A percentile compares a stretch with the other conserved stretches of the same genome.
Evolutionary conservation across 1,139 yeast species (phyloP).

Genomic region (Debaryomyces subglobosus): DNA sequence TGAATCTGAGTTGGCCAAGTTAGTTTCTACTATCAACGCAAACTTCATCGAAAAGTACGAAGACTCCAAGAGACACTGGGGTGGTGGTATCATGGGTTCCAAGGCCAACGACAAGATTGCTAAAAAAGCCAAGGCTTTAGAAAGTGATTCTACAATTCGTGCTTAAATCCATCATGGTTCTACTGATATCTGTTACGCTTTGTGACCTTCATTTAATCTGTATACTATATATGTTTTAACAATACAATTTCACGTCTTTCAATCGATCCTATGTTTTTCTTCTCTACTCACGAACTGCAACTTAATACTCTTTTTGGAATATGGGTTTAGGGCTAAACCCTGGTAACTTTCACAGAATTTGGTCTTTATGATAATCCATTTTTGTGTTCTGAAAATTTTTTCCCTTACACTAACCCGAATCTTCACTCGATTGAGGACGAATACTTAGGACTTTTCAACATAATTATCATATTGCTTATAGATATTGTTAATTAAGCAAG

Average conservation of each 20-base stretch:
- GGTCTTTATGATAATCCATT: slow-evolving; percentile 7
- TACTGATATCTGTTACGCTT: not conserved
- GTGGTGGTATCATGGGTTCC: slow-evolving; percentile 98
- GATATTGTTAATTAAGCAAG: slow-evolving; percentile 10
- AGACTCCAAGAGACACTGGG: slow-evolving; percentile 97
- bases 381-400: slow-evolving; percentile 16
- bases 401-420: slow-evolving; percentile 11
- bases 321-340: slow-evolving; percentile 19
- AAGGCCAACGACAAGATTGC: slow-evolving; percentile 79
- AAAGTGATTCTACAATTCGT: slow-evolving; percentile 18
- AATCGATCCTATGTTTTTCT: not conserved
- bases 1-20: slow-evolving; percentile 90
- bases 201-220: slow-evolving; percentile 4
- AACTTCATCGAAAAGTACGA: slow-evolving; percentile 93
- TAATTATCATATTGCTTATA: slow-evolving; percentile 6
- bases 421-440: slow-evolving; percentile 4
- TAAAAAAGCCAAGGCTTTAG: slow-evolving; percentile 48
- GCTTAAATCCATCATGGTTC: not conserved
- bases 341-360: slow-evolving; percentile 7
- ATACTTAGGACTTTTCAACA: slow-evolving; percentile 10
- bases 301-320: not conserved
- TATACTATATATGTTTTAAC: slow-evolving; percentile 5
- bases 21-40: slow-evolving; percentile 88
- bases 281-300: not conserved
- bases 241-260: slow-evolving; percentile 3